Evolutionary conservation across 257 asterid species (phyloP).

Genomic region (Scutellaria barbata): DNA sequence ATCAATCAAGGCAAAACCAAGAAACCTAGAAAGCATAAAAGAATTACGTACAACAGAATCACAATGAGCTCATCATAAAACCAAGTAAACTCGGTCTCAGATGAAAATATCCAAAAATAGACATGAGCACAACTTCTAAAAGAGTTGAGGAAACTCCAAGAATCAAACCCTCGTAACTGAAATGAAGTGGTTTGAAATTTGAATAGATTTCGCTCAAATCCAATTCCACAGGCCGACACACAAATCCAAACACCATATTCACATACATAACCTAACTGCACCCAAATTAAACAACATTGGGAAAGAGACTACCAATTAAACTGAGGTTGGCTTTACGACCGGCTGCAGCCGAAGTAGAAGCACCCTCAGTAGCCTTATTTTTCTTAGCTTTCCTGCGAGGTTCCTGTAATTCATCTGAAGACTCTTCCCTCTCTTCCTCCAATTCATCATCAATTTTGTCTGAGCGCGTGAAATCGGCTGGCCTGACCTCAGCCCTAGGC

Average conservation of each 20-base stretch:
- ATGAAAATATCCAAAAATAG: not conserved
- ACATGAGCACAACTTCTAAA: constrained; percentile 8
- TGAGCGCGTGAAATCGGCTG: constrained; percentile 49
- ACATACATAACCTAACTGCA: not conserved
- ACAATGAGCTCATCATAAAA: not conserved
- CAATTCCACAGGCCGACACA: not conserved
- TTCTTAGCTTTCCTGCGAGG: constrained; percentile 66
- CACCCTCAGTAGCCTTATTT: constrained; percentile 58
- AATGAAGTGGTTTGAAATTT: constrained; percentile 14
- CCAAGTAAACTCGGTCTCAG: not conserved
- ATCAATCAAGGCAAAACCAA: constrained; percentile 7
- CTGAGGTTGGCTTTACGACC: constrained; percentile 49
- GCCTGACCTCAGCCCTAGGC: constrained; percentile 66
- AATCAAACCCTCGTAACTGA: not conserved
- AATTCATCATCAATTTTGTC: constrained; percentile 47
- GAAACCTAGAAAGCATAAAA: constrained; percentile 5
- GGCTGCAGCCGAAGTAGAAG: constrained; percentile 63
- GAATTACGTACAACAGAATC: not conserved
- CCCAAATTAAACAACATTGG: not conserved
- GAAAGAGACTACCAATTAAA: constrained; percentile 62
- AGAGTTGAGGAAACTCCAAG: not conserved
- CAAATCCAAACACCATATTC: constrained; percentile 26
- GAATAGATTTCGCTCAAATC: constrained; percentile 14
- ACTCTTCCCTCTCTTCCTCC: constrained; percentile 81
- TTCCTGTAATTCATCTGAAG: constrained; percentile 78